Evolutionary conservation across 2,329 filamentous ascomycete genomes (phyloP).

Genomic region (Ceratocystis albifundus): DNA sequence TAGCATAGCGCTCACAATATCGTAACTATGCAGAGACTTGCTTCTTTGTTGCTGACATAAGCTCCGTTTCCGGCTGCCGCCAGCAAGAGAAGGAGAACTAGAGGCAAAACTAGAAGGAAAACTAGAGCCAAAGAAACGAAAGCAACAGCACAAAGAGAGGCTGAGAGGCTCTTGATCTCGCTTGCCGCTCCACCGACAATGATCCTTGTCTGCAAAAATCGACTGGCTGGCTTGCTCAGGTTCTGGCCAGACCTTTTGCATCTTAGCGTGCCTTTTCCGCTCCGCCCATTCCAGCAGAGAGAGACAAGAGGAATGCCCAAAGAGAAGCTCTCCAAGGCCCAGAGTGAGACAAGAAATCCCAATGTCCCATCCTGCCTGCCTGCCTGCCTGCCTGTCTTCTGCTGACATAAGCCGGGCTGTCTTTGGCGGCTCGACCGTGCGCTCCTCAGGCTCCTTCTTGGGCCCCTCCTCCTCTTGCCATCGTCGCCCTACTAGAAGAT

Average conservation of each 20-base stretch:
- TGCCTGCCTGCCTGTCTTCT: no score
- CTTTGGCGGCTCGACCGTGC: no score
- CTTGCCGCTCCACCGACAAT: constrained; percentile 1
- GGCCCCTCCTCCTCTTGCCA: no score
- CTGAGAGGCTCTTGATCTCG: background rate
- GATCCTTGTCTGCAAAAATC: background rate
- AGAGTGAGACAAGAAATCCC: constrained; percentile 1
- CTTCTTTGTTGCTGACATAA: background rate
- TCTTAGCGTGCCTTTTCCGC: background rate
- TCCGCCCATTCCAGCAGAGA: background rate
- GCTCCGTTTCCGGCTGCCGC: background rate
- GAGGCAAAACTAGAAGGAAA: no score
- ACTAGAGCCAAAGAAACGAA: no score
- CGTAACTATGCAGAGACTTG: background rate
- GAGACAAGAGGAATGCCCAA: background rate
- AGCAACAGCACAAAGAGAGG: background rate
- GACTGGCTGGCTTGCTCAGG: background rate
- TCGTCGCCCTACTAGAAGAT: no score
- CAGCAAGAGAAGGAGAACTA: no score
- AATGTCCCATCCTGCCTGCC: background rate
- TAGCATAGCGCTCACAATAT: background rate
- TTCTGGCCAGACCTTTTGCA: background rate
- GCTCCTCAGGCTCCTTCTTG: no score
- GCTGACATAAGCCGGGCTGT: background rate
- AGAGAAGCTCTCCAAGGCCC: background rate